Conservation (phyloP, 2,329 filamentous ascomycete genomes). For the Penicillium sp. region DNA sequence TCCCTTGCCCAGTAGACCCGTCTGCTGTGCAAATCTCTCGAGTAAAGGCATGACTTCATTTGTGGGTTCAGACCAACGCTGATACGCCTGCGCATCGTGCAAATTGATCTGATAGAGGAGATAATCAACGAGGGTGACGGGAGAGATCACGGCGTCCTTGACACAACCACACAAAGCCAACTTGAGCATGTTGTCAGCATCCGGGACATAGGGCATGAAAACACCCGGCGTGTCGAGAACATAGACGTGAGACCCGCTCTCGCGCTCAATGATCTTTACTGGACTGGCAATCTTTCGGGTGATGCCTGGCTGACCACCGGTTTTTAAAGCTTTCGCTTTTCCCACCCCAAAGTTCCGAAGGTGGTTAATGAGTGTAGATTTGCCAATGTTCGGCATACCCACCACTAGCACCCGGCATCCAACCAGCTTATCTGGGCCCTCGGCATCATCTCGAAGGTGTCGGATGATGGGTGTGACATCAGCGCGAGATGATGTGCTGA, state of each 20-base stretch:
- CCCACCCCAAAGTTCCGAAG: conserved; percentile 65
- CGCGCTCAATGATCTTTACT: conserved; percentile 68
- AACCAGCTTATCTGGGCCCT: conserved; percentile 51
- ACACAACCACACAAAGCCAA: conserved; percentile 86
- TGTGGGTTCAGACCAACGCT: conserved; percentile 62
- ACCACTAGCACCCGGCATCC: conserved; percentile 83
- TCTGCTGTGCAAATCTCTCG: conserved; percentile 62
- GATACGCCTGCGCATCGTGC: conserved; percentile 57
- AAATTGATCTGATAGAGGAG: conserved; percentile 78
- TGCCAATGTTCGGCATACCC: conserved; percentile 97
- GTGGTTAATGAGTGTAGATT: conserved; percentile 87
- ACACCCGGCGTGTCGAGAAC: conserved; percentile 90
- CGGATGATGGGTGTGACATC: conserved; percentile 30
- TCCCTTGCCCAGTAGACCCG: conserved; percentile 69
- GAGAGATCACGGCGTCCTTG: conserved; percentile 76
- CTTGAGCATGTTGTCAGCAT: conserved; percentile 87
- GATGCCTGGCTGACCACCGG: conserved; percentile 81
- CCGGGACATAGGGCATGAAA: conserved; percentile 83
- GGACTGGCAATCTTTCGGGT: conserved; percentile 78
- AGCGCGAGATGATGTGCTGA: conserved; percentile 26
- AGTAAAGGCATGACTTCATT: conserved; percentile 77
- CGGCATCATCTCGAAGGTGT: conserved; percentile 27
- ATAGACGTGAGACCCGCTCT: conserved; percentile 61
- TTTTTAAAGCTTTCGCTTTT: conserved; percentile 65
- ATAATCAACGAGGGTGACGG: conserved; percentile 79